A percentile compares a stretch with the other conserved stretches of the same genome.
Conservation (phyloP, 164 flowering plant genomes). For the Berberis thunbergii region DNA sequence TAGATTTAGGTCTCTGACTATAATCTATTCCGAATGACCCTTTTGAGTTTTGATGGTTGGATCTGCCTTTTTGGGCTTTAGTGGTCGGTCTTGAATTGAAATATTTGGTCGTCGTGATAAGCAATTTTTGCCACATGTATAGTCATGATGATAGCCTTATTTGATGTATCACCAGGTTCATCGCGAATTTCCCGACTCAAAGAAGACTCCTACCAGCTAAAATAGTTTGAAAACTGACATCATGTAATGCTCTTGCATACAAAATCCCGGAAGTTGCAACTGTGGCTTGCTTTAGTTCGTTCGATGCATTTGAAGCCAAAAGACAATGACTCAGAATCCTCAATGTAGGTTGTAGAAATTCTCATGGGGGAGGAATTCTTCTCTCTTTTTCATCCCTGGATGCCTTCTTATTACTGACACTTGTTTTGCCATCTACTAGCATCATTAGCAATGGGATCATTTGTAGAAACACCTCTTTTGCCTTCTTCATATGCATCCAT, state of each 20-base stretch:
- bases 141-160: no score
- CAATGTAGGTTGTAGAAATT: conserved; percentile 66
- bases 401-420: not conserved
- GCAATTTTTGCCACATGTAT: no score
- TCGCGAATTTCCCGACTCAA: not conserved
- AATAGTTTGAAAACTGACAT: conserved; percentile 58
- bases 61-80: no score
- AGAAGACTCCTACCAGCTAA: conserved; percentile 60
- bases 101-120: no score
- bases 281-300: conserved; percentile 42
- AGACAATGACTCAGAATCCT: conserved; percentile 82
- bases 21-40: no score
- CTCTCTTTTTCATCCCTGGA: not conserved
- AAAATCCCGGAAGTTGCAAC: conserved; percentile 36
- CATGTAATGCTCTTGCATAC: conserved; percentile 61
- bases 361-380: conserved; percentile 63
- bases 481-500: no score
- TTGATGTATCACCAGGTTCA: not conserved
- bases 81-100: no score
- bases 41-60: no score
- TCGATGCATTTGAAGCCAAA: conserved; percentile 32
- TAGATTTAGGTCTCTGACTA: no score
- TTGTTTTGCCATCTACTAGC: conserved; percentile 1
- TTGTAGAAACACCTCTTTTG: no score
- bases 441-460: no score